Conservation (phyloP, 805 yeast genomes). For the Barnettozyma wickerhamii region DNA sequence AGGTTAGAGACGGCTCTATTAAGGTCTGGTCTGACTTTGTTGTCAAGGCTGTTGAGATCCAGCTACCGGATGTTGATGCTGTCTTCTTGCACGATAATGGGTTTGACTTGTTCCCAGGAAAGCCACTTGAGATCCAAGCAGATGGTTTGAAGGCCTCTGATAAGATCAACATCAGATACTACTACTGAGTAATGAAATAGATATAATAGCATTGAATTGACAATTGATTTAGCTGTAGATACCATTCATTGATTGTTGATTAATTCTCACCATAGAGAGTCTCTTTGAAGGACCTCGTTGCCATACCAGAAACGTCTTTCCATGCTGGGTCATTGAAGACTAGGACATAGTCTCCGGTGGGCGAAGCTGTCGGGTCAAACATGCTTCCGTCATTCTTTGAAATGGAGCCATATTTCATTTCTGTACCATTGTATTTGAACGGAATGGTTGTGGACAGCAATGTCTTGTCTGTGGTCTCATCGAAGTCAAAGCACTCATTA, state of each 20-base stretch:
- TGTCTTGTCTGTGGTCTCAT: neutral
- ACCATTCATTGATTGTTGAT: too few species aligned
- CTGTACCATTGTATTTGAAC: neutral
- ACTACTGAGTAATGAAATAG: neutral
- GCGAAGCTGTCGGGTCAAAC: neutral
- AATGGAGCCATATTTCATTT: neutral
- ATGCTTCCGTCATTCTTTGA: neutral
- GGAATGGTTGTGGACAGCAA: neutral
- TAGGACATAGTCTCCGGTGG: neutral
- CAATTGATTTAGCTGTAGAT: too few species aligned
- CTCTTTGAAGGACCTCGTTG: neutral
- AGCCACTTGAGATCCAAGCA: conserved; percentile 13
- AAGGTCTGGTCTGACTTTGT: conserved; percentile 31
- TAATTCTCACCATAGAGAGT: neutral
- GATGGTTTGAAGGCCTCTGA: conserved; percentile 6
- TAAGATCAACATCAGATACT: neutral
- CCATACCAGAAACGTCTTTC: neutral
- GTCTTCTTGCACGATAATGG: conserved; percentile 40
- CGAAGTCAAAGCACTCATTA: neutral
- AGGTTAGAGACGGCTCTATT: conserved; percentile 26
- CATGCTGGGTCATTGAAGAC: neutral
- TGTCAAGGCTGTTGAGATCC: conserved; percentile 41
- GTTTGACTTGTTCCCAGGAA: conserved; percentile 43
- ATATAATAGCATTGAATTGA: too few species aligned
- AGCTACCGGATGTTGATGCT: conserved; percentile 17